A percentile compares a stretch with the other conserved stretches of the same genome.
Conservation (phyloP, 1,139 yeast genomes). For the Lodderomyces theae region DNA sequence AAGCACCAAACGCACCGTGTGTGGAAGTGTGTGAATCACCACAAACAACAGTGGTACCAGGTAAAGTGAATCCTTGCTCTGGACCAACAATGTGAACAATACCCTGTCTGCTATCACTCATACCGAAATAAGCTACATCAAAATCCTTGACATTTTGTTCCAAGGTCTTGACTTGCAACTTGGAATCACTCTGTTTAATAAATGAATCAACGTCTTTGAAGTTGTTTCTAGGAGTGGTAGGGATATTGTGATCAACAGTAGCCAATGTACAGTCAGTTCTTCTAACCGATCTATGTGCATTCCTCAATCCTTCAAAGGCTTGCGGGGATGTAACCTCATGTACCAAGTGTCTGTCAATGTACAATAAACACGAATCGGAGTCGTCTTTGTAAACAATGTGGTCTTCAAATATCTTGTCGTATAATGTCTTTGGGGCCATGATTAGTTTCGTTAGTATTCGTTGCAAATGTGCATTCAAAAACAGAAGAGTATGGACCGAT, state of each 20-base stretch:
- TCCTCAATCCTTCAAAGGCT: constrained; percentile 91
- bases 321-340: constrained; percentile 99
- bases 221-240: constrained; percentile 77
- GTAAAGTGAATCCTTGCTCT: constrained; percentile 96
- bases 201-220: constrained; percentile 77
- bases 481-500: not conserved
- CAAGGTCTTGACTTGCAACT: constrained; percentile 85
- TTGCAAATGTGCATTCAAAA: too few species aligned
- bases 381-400: constrained; percentile 89
- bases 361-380: constrained; percentile 78
- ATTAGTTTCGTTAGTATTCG: constrained; percentile 4
- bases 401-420: constrained; percentile 94
- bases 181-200: constrained; percentile 86
- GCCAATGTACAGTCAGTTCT: constrained; percentile 94
- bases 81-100: constrained; percentile 98
- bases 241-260: constrained; percentile 97
- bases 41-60: constrained; percentile 98
- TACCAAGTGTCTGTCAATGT: constrained; percentile 93
- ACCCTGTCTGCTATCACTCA: constrained; percentile 93
- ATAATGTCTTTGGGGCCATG: constrained; percentile 64
- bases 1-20: constrained; percentile 97
- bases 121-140: constrained; percentile 87
- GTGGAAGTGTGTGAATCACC: constrained; percentile 99
- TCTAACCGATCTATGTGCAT: constrained; percentile 85
- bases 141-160: constrained; percentile 91